Evolutionary conservation across 2,329 filamentous ascomycete genomes (phyloP).

Genomic region (Raffaelea albimanens): DNA sequence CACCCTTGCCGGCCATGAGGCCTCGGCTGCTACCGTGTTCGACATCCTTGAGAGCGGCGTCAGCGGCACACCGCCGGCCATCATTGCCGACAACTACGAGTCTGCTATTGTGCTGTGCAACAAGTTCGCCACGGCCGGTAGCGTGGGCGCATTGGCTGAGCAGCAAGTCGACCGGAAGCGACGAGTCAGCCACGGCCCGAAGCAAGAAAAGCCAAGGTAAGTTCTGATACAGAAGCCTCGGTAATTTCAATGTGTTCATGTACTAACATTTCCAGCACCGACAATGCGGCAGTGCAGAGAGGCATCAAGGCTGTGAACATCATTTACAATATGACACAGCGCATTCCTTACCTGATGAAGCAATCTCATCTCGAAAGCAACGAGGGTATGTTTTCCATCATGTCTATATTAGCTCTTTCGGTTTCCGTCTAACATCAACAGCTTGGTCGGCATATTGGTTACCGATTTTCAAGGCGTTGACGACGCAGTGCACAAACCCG

Average conservation of each 20-base stretch:
- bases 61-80: conserved; percentile 63
- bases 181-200: conserved; percentile 28
- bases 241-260: neutral
- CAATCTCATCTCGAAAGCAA: conserved; percentile 85
- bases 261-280: conserved; percentile 30
- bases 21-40: conserved; percentile 72
- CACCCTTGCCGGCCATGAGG: conserved; percentile 57
- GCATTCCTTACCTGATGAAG: conserved; percentile 79
- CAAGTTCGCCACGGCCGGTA: conserved; percentile 78
- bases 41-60: conserved; percentile 75
- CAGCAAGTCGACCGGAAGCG: conserved; percentile 50
- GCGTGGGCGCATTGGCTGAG: conserved; percentile 60
- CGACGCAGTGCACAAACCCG: conserved; percentile 84
- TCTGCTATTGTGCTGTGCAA: conserved; percentile 75
- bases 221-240: conserved; percentile 19
- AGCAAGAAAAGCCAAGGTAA: conserved; percentile 47
- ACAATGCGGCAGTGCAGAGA: conserved; percentile 63
- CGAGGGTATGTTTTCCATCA: conserved; percentile 47
- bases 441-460: conserved; percentile 98
- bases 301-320: conserved; percentile 74
- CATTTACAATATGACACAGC: conserved; percentile 70
- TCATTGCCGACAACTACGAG: conserved; percentile 94
- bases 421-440: conserved; percentile 21
- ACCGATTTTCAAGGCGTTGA: conserved; percentile 83
- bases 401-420: neutral